Conservation (phyloP, 2,329 filamentous ascomycete genomes). For the Pseudogymnoascus verrucosus region DNA sequence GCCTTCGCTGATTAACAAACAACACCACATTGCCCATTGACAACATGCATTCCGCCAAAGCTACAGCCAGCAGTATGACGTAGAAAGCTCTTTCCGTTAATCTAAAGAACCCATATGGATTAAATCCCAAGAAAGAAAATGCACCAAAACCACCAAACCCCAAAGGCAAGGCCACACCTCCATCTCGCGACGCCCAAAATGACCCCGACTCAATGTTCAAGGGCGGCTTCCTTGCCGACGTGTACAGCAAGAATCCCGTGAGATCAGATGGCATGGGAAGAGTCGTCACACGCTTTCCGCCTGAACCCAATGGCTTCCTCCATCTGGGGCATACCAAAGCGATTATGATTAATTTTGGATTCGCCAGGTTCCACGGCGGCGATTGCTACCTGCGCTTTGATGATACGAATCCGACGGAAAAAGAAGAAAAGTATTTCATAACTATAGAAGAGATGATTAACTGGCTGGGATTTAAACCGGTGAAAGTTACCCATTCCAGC, state of each 20-base stretch:
- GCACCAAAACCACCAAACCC: slow-evolving; percentile 28
- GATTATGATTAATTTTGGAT: slow-evolving; percentile 94
- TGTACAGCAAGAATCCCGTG: slow-evolving; percentile 60
- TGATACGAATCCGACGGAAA: slow-evolving; percentile 90
- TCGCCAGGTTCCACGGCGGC: slow-evolving; percentile 67
- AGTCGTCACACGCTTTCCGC: slow-evolving; percentile 67
- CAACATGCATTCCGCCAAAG: background rate
- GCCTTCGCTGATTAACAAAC: background rate
- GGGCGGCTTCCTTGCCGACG: slow-evolving; percentile 64
- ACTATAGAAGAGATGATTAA: slow-evolving; percentile 78
- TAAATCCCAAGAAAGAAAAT: slow-evolving; percentile 42
- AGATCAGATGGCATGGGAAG: slow-evolving; percentile 33
- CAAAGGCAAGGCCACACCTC: slow-evolving; percentile 21
- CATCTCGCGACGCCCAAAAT: slow-evolving; percentile 30
- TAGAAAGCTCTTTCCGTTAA: background rate
- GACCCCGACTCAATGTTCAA: slow-evolving; percentile 68
- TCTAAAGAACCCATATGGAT: slow-evolving; percentile 45
- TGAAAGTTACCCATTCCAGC: slow-evolving; percentile 74
- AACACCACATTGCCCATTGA: background rate
- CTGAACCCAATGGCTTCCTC: slow-evolving; percentile 86
- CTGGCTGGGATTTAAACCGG: slow-evolving; percentile 80
- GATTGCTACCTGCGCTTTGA: slow-evolving; percentile 70
- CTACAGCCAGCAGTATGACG: background rate
- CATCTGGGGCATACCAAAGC: slow-evolving; percentile 94
- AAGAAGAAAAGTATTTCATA: slow-evolving; percentile 81